phyloP scores from a whole-genome alignment of 1,284 basidiomycete genomes.

The Papiliotrema fonsecae region DNA sequence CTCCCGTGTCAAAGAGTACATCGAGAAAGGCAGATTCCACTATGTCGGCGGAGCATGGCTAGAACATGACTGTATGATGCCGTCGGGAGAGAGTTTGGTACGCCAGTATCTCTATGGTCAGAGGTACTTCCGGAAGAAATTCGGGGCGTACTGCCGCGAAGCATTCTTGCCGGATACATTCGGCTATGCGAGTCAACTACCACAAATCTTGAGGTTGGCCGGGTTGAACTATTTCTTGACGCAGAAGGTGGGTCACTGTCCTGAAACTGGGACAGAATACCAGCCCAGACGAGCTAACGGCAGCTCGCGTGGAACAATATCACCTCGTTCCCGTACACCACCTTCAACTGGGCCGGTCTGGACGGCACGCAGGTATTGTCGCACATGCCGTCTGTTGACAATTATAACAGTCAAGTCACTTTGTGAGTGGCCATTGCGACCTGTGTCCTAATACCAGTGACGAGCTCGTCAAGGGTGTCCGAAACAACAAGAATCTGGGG shows the following conservation, averaged over 20 bases:
- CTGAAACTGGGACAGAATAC: too few relatives aligned
- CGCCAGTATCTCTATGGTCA: conserved; percentile 87
- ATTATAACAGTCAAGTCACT: conserved; percentile 7
- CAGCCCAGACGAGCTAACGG: background rate
- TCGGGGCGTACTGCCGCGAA: conserved; percentile 61
- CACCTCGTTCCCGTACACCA: conserved; percentile 35
- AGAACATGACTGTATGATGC: conserved; percentile 84
- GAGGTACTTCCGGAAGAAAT: conserved; percentile 72
- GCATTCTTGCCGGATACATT: conserved; percentile 62
- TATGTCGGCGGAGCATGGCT: conserved; percentile 42
- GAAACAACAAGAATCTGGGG: conserved; percentile 82
- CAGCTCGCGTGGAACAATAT: conserved; percentile 5
- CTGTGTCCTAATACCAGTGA: conserved; percentile 37
- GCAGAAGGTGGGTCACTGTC: conserved; percentile 6
- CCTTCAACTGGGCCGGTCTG: conserved; percentile 92
- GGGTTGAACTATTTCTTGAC: conserved; percentile 82
- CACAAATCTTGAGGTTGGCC: conserved; percentile 57
- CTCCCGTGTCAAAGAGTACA: conserved; percentile 67
- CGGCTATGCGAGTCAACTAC: conserved; percentile 60
- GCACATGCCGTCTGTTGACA: conserved; percentile 77
- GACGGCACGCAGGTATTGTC: conserved; percentile 58
- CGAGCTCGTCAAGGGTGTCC: conserved; percentile 72
- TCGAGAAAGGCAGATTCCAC: conserved; percentile 67
- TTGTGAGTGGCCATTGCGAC: background rate
- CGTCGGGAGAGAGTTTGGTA: conserved; percentile 78